phyloP scores from a whole-genome alignment of 371 early-diverging fungal genomes.

The Mucor piriformis region DNA sequence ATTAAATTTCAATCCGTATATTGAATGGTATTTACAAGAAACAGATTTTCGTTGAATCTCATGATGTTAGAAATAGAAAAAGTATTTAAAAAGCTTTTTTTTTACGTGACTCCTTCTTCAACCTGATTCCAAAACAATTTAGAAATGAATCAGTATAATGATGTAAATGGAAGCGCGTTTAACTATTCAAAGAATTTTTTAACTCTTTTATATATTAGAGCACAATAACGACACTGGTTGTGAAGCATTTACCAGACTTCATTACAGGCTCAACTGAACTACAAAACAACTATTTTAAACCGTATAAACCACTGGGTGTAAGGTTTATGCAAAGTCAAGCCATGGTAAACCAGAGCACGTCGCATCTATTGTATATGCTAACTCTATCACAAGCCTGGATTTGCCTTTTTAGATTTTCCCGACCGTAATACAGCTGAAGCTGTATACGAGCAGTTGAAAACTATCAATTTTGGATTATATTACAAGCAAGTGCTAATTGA shows the following conservation, averaged over 20 bases:
- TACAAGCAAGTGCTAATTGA: constrained; percentile 42
- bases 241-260: constrained; percentile 40
- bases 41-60: constrained; percentile 39
- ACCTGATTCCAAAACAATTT: no score
- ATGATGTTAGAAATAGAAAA: constrained; percentile 18
- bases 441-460: constrained; percentile 34
- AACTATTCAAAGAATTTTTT: background rate
- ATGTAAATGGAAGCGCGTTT: background rate
- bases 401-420: constrained; percentile 54
- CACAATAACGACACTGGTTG: constrained; percentile 33
- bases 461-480: constrained; percentile 35
- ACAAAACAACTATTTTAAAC: constrained; percentile 31
- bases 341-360: constrained; percentile 34
- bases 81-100: background rate
- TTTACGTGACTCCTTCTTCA: background rate
- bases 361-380: background rate
- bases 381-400: constrained; percentile 29
- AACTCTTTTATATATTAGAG: constrained; percentile 2
- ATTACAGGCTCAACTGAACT: constrained; percentile 25
- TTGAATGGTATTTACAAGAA: constrained; percentile 25
- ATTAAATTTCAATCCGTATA: no score
- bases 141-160: no score
- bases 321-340: constrained; percentile 40
- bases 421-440: constrained; percentile 40
- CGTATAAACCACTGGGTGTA: constrained; percentile 33